Conservation (phyloP, 2,329 filamentous ascomycete genomes). For the Nigrospora sphaerica region DNA sequence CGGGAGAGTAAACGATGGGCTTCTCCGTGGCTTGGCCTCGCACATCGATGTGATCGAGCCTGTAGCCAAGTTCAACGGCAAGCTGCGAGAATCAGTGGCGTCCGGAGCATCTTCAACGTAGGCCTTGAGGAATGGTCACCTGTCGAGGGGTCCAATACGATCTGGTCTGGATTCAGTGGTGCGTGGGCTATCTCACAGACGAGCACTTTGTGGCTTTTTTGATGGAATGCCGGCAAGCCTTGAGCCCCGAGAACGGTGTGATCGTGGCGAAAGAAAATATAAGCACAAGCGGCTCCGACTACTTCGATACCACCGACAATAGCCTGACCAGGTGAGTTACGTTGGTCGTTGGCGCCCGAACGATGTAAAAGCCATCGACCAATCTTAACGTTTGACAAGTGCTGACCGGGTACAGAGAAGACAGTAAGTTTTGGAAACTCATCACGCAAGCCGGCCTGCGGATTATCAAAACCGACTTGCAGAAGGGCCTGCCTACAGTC, state of each 20-base stretch:
- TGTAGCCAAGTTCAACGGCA: constrained; percentile 69
- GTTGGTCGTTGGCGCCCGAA: not conserved
- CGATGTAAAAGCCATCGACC: no score
- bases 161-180: constrained; percentile 90
- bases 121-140: constrained; percentile 67
- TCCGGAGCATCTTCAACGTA: constrained; percentile 59
- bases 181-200: constrained; percentile 75
- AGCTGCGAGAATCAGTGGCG: constrained; percentile 51
- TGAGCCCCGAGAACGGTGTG: constrained; percentile 35
- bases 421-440: constrained; percentile 62
- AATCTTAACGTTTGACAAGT: not conserved
- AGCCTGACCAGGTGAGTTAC: constrained; percentile 59
- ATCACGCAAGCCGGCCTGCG: constrained; percentile 64
- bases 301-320: constrained; percentile 70
- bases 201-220: constrained; percentile 63
- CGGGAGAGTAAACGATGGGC: constrained; percentile 71
- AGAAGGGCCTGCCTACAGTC: constrained; percentile 42
- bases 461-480: constrained; percentile 64
- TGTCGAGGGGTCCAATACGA: constrained; percentile 53
- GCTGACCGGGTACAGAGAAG: constrained; percentile 19
- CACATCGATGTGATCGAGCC: constrained; percentile 81
- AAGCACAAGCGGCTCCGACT: constrained; percentile 48
- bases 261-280: constrained; percentile 81
- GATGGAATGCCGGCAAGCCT: constrained; percentile 43
- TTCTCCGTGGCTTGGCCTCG: constrained; percentile 64